phyloP scores from a whole-genome alignment of 441 rosid species.

The Rhodomyrtus psidioides region DNA sequence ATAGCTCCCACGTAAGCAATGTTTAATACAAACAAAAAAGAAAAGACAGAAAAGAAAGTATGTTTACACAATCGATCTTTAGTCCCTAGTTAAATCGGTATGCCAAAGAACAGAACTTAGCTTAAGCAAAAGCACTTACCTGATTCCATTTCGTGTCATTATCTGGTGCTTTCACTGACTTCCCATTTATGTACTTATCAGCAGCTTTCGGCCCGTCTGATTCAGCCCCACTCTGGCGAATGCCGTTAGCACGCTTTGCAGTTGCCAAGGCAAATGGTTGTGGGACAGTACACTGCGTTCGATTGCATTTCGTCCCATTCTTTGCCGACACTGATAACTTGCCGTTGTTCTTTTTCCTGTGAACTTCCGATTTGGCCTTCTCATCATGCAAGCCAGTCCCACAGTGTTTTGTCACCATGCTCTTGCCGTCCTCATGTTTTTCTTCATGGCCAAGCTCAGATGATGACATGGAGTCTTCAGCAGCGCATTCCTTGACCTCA shows the following conservation, averaged over 20 bases:
- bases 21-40: not conserved
- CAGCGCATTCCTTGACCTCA: conserved; percentile 81
- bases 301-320: conserved; percentile 38
- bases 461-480: conserved; percentile 34
- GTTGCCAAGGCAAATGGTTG: conserved; percentile 91
- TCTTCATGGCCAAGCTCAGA: conserved; percentile 20
- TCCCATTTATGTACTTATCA: conserved; percentile 26
- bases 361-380: conserved; percentile 22
- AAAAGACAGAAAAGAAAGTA: not conserved
- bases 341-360: conserved; percentile 15
- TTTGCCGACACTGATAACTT: conserved; percentile 27
- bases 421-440: conserved; percentile 24
- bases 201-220: conserved; percentile 20
- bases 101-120: not conserved
- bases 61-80: not conserved
- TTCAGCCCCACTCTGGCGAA: conserved; percentile 42
- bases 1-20: not conserved
- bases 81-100: not conserved
- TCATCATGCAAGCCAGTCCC: conserved; percentile 19
- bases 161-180: conserved; percentile 23
- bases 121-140: conserved; percentile 22
- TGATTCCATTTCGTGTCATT: conserved; percentile 29
- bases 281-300: conserved; percentile 76
- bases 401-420: conserved; percentile 12
- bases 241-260: conserved; percentile 74